These are phyloP conservation scores for Cylindrodendrum hubeiense DNA, from an alignment of 2,329 filamentous ascomycete species.

Conservation along the genomic window DNA sequence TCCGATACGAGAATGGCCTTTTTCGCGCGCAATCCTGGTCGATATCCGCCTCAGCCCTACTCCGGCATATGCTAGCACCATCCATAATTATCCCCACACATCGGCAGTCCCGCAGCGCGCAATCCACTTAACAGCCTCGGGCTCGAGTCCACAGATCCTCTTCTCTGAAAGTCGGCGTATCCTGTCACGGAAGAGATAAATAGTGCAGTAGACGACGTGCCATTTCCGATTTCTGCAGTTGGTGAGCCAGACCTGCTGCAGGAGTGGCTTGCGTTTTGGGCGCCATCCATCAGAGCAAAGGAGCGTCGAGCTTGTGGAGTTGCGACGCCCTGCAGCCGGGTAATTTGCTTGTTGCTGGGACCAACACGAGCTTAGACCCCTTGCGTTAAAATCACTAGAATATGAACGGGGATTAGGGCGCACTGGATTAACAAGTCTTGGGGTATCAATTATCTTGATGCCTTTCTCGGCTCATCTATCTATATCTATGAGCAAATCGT, in stretches of 20 bases:
- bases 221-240: too few species aligned
- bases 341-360: neutral
- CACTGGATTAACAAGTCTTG: neutral
- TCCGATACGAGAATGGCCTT: neutral
- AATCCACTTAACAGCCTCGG: neutral
- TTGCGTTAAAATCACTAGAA: neutral
- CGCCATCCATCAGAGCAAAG: neutral
- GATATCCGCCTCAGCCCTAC: neutral
- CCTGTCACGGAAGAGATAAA: too few species aligned
- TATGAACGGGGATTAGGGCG: neutral
- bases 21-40: neutral
- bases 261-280: too few species aligned
- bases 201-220: too few species aligned
- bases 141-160: neutral
- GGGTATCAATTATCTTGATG: slow-evolving; percentile 40
- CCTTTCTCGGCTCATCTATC: slow-evolving; percentile 30
- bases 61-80: neutral
- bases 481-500: slow-evolving; percentile 45
- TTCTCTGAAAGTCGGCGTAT: neutral
- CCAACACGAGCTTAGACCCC: neutral
- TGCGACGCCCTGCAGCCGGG: neutral
- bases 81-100: neutral
- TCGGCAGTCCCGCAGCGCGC: neutral
- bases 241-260: too few species aligned
- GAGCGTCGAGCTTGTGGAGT: neutral